Percentiles rank a stretch among this genome's conserved stretches.
phyloP scores from a whole-genome alignment of 371 early-diverging fungal species.

The Mucor racemosus region DNA sequence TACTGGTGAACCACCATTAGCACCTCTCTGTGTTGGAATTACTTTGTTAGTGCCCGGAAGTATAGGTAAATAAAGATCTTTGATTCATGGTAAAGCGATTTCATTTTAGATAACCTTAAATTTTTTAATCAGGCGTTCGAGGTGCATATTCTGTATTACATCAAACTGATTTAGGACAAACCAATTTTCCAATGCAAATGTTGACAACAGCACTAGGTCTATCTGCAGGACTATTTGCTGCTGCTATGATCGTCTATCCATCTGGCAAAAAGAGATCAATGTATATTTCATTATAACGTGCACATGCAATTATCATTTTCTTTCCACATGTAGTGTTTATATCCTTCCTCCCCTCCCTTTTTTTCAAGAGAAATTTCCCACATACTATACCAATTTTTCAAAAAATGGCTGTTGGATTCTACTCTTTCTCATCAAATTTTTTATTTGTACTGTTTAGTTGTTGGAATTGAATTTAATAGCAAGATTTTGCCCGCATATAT shows the following conservation, averaged over 20 bases:
- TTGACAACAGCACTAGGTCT: conserved; percentile 45
- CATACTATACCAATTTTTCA: too few relatives aligned
- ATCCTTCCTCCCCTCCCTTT: not conserved
- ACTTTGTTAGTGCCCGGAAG: conserved; percentile 54
- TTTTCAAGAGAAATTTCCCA: too few relatives aligned
- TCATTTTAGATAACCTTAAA: not conserved
- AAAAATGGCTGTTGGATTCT: too few relatives aligned
- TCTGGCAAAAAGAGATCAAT: conserved; percentile 43
- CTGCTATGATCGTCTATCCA: conserved; percentile 53
- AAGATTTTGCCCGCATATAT: not conserved
- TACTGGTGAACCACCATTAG: conserved; percentile 42
- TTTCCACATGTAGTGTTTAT: not conserved
- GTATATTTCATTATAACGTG: conserved; percentile 41
- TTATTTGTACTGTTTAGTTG: too few relatives aligned
- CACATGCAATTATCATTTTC: not conserved
- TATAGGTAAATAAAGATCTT: conserved; percentile 32
- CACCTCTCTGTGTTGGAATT: conserved; percentile 46
- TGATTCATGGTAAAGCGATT: not conserved
- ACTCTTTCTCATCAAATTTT: too few relatives aligned
- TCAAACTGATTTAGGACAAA: conserved; percentile 34
- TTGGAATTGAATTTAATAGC: too few relatives aligned
- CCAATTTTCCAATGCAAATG: conserved; percentile 46
- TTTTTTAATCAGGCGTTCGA: conserved; percentile 37
- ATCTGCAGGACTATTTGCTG: conserved; percentile 49
- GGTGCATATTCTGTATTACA: conserved; percentile 48